Evolutionary conservation across 805 yeast species (phyloP).

Genomic region (Wickerhamiella domercqiae): DNA sequence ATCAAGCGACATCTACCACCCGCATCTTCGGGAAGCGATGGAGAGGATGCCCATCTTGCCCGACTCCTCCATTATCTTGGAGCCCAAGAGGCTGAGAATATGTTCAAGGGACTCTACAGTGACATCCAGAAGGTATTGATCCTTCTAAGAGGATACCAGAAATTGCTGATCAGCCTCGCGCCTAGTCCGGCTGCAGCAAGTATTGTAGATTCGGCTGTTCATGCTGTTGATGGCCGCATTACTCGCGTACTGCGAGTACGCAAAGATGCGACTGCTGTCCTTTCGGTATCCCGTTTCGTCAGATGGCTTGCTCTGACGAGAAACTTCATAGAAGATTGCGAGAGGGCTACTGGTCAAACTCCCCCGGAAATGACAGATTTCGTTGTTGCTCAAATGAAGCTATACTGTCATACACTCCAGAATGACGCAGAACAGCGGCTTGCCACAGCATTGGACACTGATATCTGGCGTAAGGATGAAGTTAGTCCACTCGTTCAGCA

Average conservation of each 20-base stretch:
- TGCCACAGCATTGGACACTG: slow-evolving; percentile 41
- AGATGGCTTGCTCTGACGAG: slow-evolving; percentile 50
- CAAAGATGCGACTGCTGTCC: slow-evolving; percentile 47
- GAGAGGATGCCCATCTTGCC: slow-evolving; percentile 20
- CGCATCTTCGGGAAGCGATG: slow-evolving; percentile 1
- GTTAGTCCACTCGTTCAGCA: slow-evolving; percentile 35
- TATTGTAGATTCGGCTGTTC: slow-evolving; percentile 53
- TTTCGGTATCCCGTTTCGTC: slow-evolving; percentile 46
- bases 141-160: slow-evolving; percentile 64
- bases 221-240: slow-evolving; percentile 55
- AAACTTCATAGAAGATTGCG: slow-evolving; percentile 68
- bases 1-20: slow-evolving; percentile 51
- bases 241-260: slow-evolving; percentile 67
- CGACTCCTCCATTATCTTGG: slow-evolving; percentile 45
- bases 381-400: slow-evolving; percentile 48
- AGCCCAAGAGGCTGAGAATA: slow-evolving; percentile 57
- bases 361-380: slow-evolving; percentile 50
- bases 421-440: slow-evolving; percentile 34
- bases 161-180: slow-evolving; percentile 52
- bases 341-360: slow-evolving; percentile 54
- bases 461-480: slow-evolving; percentile 67
- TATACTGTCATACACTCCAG: slow-evolving; percentile 43
- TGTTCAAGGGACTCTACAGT: slow-evolving; percentile 45
- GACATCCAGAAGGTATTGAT: slow-evolving; percentile 57
- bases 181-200: slow-evolving; percentile 46